Base-by-base conservation (phyloP, 2,329 filamentous ascomycete species). In the Trichoderma breve region DNA sequence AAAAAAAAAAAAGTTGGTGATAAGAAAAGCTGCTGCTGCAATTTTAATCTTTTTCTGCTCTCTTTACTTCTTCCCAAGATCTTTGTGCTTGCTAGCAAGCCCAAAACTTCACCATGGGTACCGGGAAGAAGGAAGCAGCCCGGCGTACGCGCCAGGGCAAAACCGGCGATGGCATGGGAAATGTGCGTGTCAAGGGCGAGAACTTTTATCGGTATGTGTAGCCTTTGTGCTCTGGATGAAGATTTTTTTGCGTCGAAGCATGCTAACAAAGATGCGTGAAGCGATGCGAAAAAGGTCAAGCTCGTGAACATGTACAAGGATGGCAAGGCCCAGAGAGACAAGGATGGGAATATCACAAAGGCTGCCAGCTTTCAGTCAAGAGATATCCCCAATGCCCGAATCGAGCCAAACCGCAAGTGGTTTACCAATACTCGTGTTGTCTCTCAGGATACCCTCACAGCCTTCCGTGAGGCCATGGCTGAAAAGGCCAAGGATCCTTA, bases 321-420 rank as follows among this genome's bases (percentile, higher is more conserved):
- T 79, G 93, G 93, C 76, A 93, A 92, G 80, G 89, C 93, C 12
- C 89, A 92, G 82, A 89, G 93, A 75, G 97, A 98, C 80, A 91
- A 93, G 63, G 84, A 88, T 14, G 96, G 96, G 78, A 90, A 95
- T 77, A 92, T 99, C 80, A 92, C 91, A 70, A 91, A 96, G 83
- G 91, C 94, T 75, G 94, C 94, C 63, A 87, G 89, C 18, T 97
- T 90, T 83, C 95, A 98, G 84, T 94, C 92, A 73, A 87, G 90
- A 79, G 94, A 97, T 43, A 84, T 91, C 26, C 95, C 95, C 61
- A 89, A 88, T 73, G 96, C 95, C 76, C 89, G 95, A 75, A 93
- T 98, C 79, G 95, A 98, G 85, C 96, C 96, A 64, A 97, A 98
- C 84, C 89, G 96, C 78, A 97, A 97, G 84, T 99, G 96, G 96